Base-by-base conservation (phyloP, 495 filamentous ascomycete species). In the Aspergillus ellipticus region DNA sequence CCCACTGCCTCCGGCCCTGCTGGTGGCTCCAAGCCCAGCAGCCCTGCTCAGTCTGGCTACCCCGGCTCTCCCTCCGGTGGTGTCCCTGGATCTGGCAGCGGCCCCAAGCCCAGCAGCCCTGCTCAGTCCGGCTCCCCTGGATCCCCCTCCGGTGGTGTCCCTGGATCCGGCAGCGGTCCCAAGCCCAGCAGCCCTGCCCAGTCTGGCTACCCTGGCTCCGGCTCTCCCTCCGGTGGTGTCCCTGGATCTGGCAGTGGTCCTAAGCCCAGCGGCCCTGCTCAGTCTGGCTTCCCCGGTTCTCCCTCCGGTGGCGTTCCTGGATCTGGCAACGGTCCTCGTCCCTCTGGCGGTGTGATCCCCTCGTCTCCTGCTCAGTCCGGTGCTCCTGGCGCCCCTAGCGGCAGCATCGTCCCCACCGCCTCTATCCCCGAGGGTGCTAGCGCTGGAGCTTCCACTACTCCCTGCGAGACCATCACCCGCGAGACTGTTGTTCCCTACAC, bases 381-480 rank as follows among this genome's bases (percentile, higher is more conserved):
- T 19, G 6, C 54, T n/a, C n/a, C n/a, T n/a, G n/a, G n/a, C n/a
- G n/a, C n/a, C n/a, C n/a, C n/a, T n/a, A n/a, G n/a, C n/a, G n/a
- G n/a, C n/a, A n/a, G n/a, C n/a, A n/a, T n/a, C 21, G 48, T 33
- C 22, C 43, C 61, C 29, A 21, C 22, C 26, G 48, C 26, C 31
- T 33, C 31, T n/a, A n/a, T n/a, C 7, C 31, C 31, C 6, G 9
- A 33, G 7, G 31, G 31, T 49, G 10, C 46, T n/a, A n/a, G n/a
- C 20, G 41, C 51, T 31, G 41, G 41, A 45, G 57, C 4, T 7
- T 33, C 31, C 31, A 48, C 42, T 22, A 62, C 60, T 17, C 58
- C 65, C n/a, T 65, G 65, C 17, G 63, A 66, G 16, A 66, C 66
- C 49, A 42, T 57, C 53, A 62, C 59, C 41, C 42, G 45, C 6